Evolutionary conservation across 495 filamentous ascomycete genomes (phyloP), one percentile per base, ranked within the genome.

Genomic region (Schizothecium vesticola): DNA sequence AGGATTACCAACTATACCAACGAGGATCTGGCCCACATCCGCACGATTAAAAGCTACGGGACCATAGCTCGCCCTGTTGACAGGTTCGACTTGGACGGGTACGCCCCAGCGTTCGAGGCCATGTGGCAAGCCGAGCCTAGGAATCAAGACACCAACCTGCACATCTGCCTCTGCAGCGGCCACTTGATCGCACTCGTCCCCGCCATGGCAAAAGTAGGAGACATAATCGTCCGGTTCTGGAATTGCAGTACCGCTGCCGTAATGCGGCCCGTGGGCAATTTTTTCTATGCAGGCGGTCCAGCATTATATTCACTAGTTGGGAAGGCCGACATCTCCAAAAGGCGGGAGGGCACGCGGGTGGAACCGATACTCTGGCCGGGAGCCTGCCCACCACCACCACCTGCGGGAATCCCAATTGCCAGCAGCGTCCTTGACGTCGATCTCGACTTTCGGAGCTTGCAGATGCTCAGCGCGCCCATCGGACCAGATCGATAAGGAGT

Each of bases 151-250:
- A 29, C 61, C n/a, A 56, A 67, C 22, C 63, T 67, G 0, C 13
- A 73, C 61, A 71, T 71, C 5, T 74, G 67, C 55, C 59, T 76
- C 13, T 70, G 65, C 5, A 73, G 65, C 19, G 64, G 64, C 12
- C 43, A 59, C 31, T 23, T 66, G 23, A 73, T 76, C 29, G 72
- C 66, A 3, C 58, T 76, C 22, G 71, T 71, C 2, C 72, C 72
- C 12, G 23, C 72, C 23, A 51, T 61, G 22, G 55, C 74, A 6
- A 56, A 59, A 22, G 65, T 65, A 1, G 74, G 72, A 5, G 74
- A 76, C 55, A 33, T 70, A 16, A 65, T 76, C 10, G 66, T 74
- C 12, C 65, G 71, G 13, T 74, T 74, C 36, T 74, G 71, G 72
- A 65, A 68, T 43, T 74, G 71, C 61, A 59, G 69, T 29, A 66